Percentiles rank a stretch among this genome's conserved stretches.
Evolutionary conservation across 345 rosid species (phyloP).

Genomic region (Arabis alpina): DNA sequence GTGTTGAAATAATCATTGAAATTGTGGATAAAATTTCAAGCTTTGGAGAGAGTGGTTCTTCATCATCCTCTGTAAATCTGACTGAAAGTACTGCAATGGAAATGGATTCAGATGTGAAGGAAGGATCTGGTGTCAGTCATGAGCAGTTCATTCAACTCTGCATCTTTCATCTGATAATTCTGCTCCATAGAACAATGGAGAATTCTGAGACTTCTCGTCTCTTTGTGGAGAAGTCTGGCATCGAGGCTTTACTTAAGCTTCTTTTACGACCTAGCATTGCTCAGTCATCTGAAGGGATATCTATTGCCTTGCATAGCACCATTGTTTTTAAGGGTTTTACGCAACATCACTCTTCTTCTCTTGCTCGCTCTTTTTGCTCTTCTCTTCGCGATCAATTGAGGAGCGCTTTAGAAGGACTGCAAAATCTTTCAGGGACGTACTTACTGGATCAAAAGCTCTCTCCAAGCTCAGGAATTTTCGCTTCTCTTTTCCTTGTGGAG

Average conservation of each 20-base stretch:
- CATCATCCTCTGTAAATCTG: constrained; percentile 57
- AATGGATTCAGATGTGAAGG: constrained; percentile 77
- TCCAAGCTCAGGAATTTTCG: constrained; percentile 66
- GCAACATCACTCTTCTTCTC: constrained; percentile 88
- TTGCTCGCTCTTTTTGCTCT: constrained; percentile 85
- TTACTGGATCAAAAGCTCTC: constrained; percentile 66
- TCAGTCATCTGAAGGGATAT: constrained; percentile 94
- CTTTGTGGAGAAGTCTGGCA: constrained; percentile 95
- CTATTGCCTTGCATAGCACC: constrained; percentile 94
- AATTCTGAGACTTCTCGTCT: constrained; percentile 89
- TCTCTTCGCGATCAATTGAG: constrained; percentile 78
- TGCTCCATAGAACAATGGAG: constrained; percentile 94
- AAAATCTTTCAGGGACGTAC: constrained; percentile 59
- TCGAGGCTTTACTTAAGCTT: constrained; percentile 87
- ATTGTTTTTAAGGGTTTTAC: constrained; percentile 98
- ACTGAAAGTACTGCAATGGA: constrained; percentile 77
- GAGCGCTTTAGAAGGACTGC: constrained; percentile 68
- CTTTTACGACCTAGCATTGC: constrained; percentile 81
- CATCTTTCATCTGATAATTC: constrained; percentile 90
- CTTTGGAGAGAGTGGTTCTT: constrained; percentile 53
- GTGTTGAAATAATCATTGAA: constrained; percentile 92
- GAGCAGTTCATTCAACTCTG: constrained; percentile 86
- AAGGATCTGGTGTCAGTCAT: constrained; percentile 63
- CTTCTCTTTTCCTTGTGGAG: constrained; percentile 88
- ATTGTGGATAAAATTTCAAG: constrained; percentile 79